phyloP scores from a whole-genome alignment of 2,329 filamentous ascomycete species.

The Fusarium humuli region DNA sequence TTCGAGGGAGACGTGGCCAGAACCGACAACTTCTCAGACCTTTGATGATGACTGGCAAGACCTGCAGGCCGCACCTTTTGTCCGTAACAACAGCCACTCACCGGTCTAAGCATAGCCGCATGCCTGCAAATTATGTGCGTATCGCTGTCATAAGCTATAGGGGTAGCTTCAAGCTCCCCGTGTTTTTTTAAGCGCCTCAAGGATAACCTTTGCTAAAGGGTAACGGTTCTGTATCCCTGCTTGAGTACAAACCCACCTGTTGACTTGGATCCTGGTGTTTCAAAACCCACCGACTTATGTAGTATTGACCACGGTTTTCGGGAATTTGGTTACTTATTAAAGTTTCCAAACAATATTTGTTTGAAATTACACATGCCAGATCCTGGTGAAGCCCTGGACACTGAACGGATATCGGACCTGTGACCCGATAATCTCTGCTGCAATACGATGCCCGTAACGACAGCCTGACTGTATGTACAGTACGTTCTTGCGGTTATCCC shows the following conservation, averaged over 20 bases:
- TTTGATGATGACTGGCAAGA: background rate
- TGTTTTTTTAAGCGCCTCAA: conserved; percentile 41
- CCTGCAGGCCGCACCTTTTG: background rate
- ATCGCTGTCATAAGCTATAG: background rate
- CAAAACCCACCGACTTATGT: conserved; percentile 10
- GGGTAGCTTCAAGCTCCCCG: conserved; percentile 24
- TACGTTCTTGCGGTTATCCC: background rate
- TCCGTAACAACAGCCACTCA: conserved; percentile 6
- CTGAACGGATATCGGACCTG: conserved; percentile 10
- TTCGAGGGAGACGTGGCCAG: conserved; percentile 6
- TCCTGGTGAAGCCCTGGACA: background rate
- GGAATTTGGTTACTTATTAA: background rate
- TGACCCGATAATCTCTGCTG: background rate
- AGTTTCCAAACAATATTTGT: conserved; percentile 4
- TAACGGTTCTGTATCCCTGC: conserved; percentile 34
- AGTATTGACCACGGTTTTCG: background rate
- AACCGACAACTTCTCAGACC: conserved; percentile 1
- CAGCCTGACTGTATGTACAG: conserved; percentile 6
- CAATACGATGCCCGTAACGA: background rate
- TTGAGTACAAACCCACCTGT: conserved; percentile 34
- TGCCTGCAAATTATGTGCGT: background rate
- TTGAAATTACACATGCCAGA: conserved; percentile 6
- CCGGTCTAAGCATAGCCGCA: conserved; percentile 7
- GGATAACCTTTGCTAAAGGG: conserved; percentile 22
- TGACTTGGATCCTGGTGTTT: conserved; percentile 17